Evolutionary conservation across 2,329 filamentous ascomycete genomes (phyloP).

Genomic region (Lasiodiplodia sp.): DNA sequence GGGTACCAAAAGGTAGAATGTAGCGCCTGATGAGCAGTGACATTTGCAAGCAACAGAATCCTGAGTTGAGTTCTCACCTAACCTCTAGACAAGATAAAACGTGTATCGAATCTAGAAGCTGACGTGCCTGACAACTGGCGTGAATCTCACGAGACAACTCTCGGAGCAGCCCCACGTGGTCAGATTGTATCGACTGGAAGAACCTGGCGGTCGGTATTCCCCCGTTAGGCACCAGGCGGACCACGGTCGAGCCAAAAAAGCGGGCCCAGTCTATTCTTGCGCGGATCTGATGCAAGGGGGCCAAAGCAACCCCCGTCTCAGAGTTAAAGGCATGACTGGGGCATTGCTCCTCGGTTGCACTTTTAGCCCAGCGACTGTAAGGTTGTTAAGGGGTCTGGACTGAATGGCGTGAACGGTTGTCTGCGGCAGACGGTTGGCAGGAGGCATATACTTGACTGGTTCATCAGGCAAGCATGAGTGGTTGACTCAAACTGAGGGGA

Average conservation of each 20-base stretch:
- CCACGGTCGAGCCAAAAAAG: background rate
- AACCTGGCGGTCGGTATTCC: background rate
- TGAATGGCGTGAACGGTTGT: background rate
- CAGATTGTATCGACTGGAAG: background rate
- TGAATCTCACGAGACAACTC: background rate
- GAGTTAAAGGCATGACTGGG: background rate
- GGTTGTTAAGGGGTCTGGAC: background rate
- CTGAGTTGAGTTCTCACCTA: background rate
- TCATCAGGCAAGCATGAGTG: background rate
- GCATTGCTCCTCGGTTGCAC: background rate
- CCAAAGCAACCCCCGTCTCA: background rate
- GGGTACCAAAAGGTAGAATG: background rate
- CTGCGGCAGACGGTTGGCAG: background rate
- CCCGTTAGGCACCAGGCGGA: background rate
- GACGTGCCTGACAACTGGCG: background rate
- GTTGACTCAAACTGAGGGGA: slow-evolving; percentile 16
- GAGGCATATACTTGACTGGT: background rate
- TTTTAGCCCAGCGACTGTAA: background rate
- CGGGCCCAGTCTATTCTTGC: background rate
- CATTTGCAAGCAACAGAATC: background rate
- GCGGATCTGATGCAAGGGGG: background rate
- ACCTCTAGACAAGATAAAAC: background rate
- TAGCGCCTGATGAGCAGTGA: background rate
- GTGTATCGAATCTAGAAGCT: background rate
- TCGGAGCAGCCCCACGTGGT: background rate